Conservation (phyloP, 192 early-diverging fungal genomes). For the Tieghemiomyces parasiticus region DNA sequence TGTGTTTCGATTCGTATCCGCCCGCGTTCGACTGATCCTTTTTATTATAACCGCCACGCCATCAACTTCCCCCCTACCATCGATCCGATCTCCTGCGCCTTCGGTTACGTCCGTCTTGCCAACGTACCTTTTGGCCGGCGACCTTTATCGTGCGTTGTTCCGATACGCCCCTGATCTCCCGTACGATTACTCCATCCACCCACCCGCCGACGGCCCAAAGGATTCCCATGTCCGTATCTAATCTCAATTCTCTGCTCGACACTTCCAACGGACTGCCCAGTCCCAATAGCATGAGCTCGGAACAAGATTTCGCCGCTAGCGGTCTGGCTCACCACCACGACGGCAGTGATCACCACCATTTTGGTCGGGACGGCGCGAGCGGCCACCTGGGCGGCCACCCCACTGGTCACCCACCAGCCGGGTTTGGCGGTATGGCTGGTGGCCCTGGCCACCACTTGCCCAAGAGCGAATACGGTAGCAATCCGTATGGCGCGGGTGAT, state of each 20-base stretch:
- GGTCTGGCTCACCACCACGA: background rate
- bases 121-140: background rate
- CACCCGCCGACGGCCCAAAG: no score
- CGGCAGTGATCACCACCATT: background rate
- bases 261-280: constrained; percentile 7
- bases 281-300: constrained; percentile 8
- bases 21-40: background rate
- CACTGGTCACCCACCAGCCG: background rate
- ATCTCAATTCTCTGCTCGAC: background rate
- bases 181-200: background rate
- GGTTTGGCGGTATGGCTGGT: background rate
- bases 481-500: background rate
- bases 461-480: background rate
- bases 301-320: background rate
- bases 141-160: background rate
- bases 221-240: background rate
- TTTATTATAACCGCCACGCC: background rate
- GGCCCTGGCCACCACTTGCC: background rate
- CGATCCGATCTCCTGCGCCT: no score
- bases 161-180: background rate
- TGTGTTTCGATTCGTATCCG: background rate
- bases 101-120: background rate
- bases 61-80: no score
- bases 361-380: background rate
- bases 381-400: background rate